Conservation (phyloP, 2,329 filamentous ascomycete genomes). For the Madurella mycetomatis region DNA sequence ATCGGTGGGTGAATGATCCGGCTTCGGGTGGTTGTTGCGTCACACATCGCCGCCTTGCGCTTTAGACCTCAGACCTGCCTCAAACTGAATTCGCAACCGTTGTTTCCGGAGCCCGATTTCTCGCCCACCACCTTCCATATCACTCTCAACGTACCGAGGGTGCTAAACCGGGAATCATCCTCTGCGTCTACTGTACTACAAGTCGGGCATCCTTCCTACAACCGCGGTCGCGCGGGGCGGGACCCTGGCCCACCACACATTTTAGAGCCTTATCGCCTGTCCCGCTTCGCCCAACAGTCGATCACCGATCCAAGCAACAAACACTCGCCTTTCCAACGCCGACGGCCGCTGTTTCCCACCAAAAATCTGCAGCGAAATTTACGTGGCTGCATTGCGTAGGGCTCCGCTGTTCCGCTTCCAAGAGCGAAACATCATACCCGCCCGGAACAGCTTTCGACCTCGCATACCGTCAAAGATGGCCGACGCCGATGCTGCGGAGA, state of each 20-base stretch:
- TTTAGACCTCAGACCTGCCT: not conserved
- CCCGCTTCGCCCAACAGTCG: constrained; percentile 5
- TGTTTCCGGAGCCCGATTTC: not conserved
- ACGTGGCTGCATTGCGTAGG: not conserved
- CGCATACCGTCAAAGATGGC: constrained; percentile 47
- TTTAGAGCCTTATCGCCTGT: not conserved
- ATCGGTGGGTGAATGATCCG: constrained; percentile 10
- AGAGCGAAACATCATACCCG: not conserved
- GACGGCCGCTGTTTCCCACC: not conserved
- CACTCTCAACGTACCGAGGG: not conserved
- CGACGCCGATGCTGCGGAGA: constrained; percentile 60
- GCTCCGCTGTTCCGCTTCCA: not conserved
- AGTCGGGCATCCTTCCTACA: too few relatives aligned
- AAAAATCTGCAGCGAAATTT: not conserved
- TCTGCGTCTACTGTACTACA: not conserved
- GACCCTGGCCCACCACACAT: not conserved
- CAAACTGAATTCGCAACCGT: not conserved
- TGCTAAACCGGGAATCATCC: not conserved
- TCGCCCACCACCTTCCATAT: not conserved
- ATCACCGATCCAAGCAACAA: not conserved
- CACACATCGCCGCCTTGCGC: constrained; percentile 8
- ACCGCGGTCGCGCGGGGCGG: not conserved
- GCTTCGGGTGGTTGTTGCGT: constrained; percentile 8
- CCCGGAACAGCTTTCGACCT: not conserved
- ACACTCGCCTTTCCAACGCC: too few relatives aligned